phyloP scores from a whole-genome alignment of 2,329 filamentous ascomycete genomes.

The Fusarium transvaalense region DNA sequence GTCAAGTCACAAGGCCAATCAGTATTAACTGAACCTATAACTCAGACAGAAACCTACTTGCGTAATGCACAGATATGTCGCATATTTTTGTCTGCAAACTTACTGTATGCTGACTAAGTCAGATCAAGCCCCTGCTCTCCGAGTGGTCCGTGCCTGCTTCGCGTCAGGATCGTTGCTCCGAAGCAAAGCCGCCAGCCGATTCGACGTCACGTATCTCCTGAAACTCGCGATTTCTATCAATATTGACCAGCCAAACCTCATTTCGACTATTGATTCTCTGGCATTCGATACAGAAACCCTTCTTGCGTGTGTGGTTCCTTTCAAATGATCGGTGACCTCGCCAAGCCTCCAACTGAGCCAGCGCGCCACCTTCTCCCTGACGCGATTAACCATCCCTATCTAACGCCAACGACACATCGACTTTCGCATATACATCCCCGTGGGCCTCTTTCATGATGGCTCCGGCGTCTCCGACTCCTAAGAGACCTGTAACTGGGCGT shows the following conservation, averaged over 20 bases:
- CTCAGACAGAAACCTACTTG: not conserved
- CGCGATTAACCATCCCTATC: constrained; percentile 43
- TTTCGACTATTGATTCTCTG: constrained; percentile 38
- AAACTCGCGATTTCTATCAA: constrained; percentile 48
- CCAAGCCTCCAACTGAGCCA: constrained; percentile 50
- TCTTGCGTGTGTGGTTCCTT: constrained; percentile 37
- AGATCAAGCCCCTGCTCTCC: not conserved
- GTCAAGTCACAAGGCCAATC: not conserved
- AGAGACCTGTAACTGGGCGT: constrained; percentile 58
- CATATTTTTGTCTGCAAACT: not conserved
- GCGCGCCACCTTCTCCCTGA: constrained; percentile 50
- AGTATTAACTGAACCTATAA: constrained; percentile 2
- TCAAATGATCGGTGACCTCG: constrained; percentile 48
- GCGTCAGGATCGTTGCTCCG: constrained; percentile 51
- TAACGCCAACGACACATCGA: constrained; percentile 37
- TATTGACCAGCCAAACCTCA: constrained; percentile 41
- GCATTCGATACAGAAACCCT: constrained; percentile 11
- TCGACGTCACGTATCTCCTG: constrained; percentile 48
- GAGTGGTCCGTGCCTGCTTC: constrained; percentile 53
- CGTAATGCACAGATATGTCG: not conserved
- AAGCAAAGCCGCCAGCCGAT: constrained; percentile 46
- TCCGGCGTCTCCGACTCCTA: constrained; percentile 55
- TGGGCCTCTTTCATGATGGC: constrained; percentile 48
- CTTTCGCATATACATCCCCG: constrained; percentile 23
- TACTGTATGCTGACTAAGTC: constrained; percentile 16